These are phyloP conservation scores for Avena insularis DNA, from an alignment of 176 grass and related monocot species.

Conservation along the genomic window DNA sequence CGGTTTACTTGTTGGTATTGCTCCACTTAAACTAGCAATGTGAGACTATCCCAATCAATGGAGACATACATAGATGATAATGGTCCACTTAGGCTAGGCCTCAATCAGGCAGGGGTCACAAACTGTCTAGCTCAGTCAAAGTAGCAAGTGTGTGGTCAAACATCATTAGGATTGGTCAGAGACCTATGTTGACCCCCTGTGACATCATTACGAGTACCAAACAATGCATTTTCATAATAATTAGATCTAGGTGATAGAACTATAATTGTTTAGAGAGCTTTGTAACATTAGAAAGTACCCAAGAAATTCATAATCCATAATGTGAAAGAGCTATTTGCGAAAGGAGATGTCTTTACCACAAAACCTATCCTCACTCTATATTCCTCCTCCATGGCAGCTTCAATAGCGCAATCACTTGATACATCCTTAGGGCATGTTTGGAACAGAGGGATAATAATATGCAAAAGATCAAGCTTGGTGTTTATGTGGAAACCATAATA, in stretches of 20 bases:
- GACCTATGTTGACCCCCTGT: neutral
- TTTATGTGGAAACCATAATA: neutral
- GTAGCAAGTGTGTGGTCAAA: neutral
- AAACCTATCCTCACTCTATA: slow-evolving; percentile 4
- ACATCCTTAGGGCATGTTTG: neutral
- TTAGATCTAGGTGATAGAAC: neutral
- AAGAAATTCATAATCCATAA: neutral
- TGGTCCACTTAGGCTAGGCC: neutral
- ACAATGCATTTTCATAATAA: neutral
- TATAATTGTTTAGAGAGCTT: neutral
- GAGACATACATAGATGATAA: neutral
- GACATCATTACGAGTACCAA: neutral
- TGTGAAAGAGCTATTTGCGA: neutral
- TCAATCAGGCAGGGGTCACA: neutral
- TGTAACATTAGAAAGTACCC: neutral
- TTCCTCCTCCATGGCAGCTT: neutral
- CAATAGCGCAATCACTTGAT: neutral
- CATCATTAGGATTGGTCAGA: neutral
- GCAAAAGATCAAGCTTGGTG: no score
- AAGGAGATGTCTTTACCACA: neutral
- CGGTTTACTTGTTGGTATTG: neutral
- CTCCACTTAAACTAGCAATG: neutral
- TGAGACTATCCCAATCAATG: neutral
- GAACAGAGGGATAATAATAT: neutral
- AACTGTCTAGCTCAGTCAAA: neutral